phyloP scores from a whole-genome alignment of 345 rosid genomes.

The Ailanthus altissimus region DNA sequence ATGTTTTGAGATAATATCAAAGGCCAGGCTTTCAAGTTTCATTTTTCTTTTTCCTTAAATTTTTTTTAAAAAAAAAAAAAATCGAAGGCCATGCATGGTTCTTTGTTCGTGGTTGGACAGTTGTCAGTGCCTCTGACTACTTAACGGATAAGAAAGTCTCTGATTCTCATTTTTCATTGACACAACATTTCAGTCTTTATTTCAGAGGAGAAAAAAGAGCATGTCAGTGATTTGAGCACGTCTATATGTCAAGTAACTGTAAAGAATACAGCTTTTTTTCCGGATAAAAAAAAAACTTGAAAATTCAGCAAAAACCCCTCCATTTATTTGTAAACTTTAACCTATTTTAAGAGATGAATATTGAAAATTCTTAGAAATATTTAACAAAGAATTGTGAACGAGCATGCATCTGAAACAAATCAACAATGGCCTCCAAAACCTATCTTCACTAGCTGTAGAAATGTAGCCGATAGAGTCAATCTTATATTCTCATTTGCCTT shows the following conservation, averaged over 20 bases:
- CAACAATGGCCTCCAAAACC: too few relatives aligned
- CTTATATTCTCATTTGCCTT: background rate
- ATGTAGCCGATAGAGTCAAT: background rate
- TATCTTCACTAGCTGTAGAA: background rate
- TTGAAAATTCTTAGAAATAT: too few relatives aligned
- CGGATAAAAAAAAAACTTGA: background rate
- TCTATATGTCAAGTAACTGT: background rate
- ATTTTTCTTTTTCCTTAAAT: too few relatives aligned
- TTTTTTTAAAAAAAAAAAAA: too few relatives aligned
- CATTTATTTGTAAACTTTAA: too few relatives aligned
- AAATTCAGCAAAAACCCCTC: too few relatives aligned
- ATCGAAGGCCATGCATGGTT: background rate
- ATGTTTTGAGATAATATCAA: too few relatives aligned
- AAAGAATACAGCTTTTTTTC: background rate
- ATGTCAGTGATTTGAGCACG: background rate
- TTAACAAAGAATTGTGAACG: background rate
- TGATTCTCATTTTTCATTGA: background rate
- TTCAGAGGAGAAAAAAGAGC: conserved; percentile 22
- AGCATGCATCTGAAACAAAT: background rate
- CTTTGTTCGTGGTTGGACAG: too few relatives aligned
- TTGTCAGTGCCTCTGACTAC: too few relatives aligned
- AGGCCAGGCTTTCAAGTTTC: too few relatives aligned
- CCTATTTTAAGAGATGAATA: too few relatives aligned
- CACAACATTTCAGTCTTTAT: conserved; percentile 17
- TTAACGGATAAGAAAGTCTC: conserved; percentile 3